These are phyloP conservation scores for Nannizzia gypsea DNA, from an alignment of 2,329 filamentous ascomycete genomes.

Conservation along the genomic window DNA sequence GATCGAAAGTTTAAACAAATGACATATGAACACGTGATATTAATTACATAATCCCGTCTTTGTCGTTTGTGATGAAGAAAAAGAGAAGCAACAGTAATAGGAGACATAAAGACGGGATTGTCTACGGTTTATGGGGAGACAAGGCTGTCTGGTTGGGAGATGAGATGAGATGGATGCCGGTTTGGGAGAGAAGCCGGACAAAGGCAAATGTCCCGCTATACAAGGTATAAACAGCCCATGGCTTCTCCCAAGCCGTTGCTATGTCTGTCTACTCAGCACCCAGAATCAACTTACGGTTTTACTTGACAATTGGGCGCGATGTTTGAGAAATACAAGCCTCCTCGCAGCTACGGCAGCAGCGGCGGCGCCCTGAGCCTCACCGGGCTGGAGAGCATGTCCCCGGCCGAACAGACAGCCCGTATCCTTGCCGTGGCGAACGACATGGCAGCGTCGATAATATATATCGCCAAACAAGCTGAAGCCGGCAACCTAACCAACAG, in stretches of 20 bases:
- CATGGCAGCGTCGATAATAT: constrained; percentile 22
- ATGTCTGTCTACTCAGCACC: background rate
- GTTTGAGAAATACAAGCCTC: constrained; percentile 3
- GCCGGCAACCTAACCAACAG: constrained; percentile 17
- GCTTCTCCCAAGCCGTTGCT: background rate
- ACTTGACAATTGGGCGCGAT: background rate
- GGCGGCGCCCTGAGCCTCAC: constrained; percentile 19
- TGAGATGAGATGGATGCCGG: background rate
- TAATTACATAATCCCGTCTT: too few species aligned
- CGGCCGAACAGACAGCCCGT: constrained; percentile 16
- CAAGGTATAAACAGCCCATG: background rate
- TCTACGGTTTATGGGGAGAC: too few species aligned
- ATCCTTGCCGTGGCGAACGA: constrained; percentile 23
- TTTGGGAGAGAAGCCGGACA: background rate
- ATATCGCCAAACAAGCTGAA: constrained; percentile 20
- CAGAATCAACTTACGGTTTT: background rate
- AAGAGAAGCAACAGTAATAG: background rate
- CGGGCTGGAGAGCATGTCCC: constrained; percentile 15
- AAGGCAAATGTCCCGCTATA: background rate
- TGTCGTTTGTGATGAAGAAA: too few species aligned
- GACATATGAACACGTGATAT: too few species aligned
- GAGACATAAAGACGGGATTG: background rate
- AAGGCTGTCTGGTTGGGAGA: too few species aligned
- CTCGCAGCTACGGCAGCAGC: constrained; percentile 7
- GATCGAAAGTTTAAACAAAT: too few species aligned